Base-by-base conservation (phyloP, 2,329 filamentous ascomycete genomes). In the Hymenoscyphus fraxineus region DNA sequence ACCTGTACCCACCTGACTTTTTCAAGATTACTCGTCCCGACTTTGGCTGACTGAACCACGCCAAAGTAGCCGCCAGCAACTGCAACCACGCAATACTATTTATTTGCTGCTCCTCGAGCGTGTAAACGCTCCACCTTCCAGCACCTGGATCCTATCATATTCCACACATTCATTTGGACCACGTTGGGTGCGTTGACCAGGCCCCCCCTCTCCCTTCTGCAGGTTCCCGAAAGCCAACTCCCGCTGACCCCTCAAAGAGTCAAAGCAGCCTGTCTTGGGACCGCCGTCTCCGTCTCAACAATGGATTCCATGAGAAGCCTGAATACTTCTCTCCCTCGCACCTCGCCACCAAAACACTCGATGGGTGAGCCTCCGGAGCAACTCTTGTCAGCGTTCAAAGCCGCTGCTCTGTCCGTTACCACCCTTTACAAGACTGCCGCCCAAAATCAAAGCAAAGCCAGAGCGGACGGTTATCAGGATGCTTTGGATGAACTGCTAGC, bases 381-480 rank as follows among this genome's bases (percentile, higher is more conserved):
- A 74, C 86, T 97, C 58, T 86, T 97, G 64, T 89, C 94, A 71
- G 89, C 92, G 65, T 99, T 99, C 83, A 95, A 93, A 77, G 88
- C 90, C 16, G 95, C 95, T 40, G 95, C 95, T 22, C 83, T 97
- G 40, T 96, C 93, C 6, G 93, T 98, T 63, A 98, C 95, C 58
- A 97, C 96, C 74, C 87, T 99, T 15, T 98, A 98, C 81, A 97
- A 97, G 78, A 93, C 89, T 47, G 94, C 94, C 2, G 89, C 91
- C 13, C 83, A 87, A 39, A 90, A 91, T 59, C 88, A 95, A 75
- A 83, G 88, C 59, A 88, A 88, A 72, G 88, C 92, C 58, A 87
- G 91, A 59, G 80, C 85, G 60, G 89, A 93, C 47, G 95, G 95
- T 32, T 98, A 97, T 72, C 93, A 97, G 76, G 93, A 98, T 74